These are phyloP conservation scores for Thamnidium elegans DNA, from an alignment of 192 early-diverging fungal species.

Conservation along the genomic window DNA sequence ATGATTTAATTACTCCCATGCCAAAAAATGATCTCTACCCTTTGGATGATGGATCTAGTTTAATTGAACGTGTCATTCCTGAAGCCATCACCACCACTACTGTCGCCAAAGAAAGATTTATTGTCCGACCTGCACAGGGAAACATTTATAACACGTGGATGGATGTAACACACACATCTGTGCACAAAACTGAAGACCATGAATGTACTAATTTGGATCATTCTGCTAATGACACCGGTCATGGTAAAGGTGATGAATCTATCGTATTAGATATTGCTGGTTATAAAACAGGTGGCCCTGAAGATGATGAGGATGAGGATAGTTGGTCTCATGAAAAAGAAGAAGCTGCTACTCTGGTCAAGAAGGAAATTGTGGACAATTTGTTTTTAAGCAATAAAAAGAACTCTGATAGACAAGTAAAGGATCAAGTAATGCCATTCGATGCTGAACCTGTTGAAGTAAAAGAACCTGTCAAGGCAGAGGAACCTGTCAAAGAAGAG, in stretches of 20 bases:
- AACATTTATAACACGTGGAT: conserved; percentile 26
- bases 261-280: conserved; percentile 42
- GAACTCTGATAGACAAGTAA: no score
- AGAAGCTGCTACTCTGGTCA: no score
- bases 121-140: conserved; percentile 35
- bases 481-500: neutral
- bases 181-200: conserved; percentile 6
- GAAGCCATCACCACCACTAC: conserved; percentile 33
- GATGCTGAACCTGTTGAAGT: neutral
- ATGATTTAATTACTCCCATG: neutral
- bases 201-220: neutral
- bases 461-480: neutral
- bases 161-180: conserved; percentile 30
- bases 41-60: conserved; percentile 36
- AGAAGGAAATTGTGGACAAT: no score
- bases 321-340: neutral
- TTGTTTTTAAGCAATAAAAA: no score
- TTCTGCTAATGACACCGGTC: neutral
- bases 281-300: conserved; percentile 30
- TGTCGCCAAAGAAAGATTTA: conserved; percentile 35
- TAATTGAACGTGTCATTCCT: conserved; percentile 30
- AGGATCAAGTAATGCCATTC: no score
- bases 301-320: conserved; percentile 14
- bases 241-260: conserved; percentile 29
- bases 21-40: conserved; percentile 25